Percentiles rank a stretch among this genome's conserved stretches.
phyloP scores from a whole-genome alignment of 371 early-diverging fungal genomes.

The Mucor ambiguus region DNA sequence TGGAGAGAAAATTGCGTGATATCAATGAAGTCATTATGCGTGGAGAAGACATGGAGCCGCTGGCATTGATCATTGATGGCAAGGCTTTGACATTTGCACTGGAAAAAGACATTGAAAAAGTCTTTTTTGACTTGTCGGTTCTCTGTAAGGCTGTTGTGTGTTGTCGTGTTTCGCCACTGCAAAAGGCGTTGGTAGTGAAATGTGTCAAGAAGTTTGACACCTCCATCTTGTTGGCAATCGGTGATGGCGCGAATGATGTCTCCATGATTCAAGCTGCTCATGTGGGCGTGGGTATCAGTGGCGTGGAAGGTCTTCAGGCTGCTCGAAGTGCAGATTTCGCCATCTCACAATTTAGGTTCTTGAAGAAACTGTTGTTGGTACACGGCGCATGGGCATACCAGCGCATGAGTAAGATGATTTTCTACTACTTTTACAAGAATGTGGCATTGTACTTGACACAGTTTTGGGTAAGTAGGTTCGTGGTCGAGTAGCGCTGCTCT shows the following conservation, averaged over 20 bases:
- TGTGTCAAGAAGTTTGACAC: slow-evolving; percentile 67
- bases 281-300: slow-evolving; percentile 88
- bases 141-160: slow-evolving; percentile 82
- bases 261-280: slow-evolving; percentile 94
- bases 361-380: slow-evolving; percentile 74
- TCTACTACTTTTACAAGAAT: slow-evolving; percentile 87
- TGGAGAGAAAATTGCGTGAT: slow-evolving; percentile 74
- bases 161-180: slow-evolving; percentile 94
- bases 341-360: slow-evolving; percentile 79
- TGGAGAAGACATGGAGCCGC: slow-evolving; percentile 64
- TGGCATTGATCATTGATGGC: slow-evolving; percentile 76
- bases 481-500: background rate
- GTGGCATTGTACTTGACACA: slow-evolving; percentile 74
- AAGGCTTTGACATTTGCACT: slow-evolving; percentile 69
- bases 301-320: slow-evolving; percentile 82
- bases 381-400: slow-evolving; percentile 86
- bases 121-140: slow-evolving; percentile 47
- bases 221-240: slow-evolving; percentile 87
- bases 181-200: slow-evolving; percentile 91
- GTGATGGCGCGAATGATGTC: slow-evolving; percentile 98
- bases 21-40: slow-evolving; percentile 60
- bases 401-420: slow-evolving; percentile 73
- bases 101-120: slow-evolving; percentile 57
- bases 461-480: slow-evolving; percentile 55
- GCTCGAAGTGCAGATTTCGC: slow-evolving; percentile 85